Base-by-base conservation (phyloP, 805 yeast species). In the Jamesozyma rosinii region DNA sequence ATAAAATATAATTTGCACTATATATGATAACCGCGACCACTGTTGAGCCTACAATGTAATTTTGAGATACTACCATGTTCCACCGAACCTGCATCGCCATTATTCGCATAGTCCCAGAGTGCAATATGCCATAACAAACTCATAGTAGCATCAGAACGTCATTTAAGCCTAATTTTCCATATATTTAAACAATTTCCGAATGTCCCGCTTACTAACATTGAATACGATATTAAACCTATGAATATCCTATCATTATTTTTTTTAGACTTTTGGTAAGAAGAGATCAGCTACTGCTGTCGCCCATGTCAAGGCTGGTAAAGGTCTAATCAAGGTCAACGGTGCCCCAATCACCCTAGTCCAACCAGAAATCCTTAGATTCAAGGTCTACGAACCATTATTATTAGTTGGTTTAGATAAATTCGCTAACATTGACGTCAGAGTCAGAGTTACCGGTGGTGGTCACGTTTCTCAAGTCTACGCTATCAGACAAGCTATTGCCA, bases 231-330 rank as follows among this genome's bases (percentile, higher is more conserved):
- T 6, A 24, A 5, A 14, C 18, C 18, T 17, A 6, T 33, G 18
- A 5, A 6, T 14, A 5, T 34, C 18, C 14, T 34, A 4, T 8
- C 20, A 4, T 18, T 34, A 4, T 5, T 19, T 34, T 34, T 61
- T 61, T 43, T 72, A 89, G 95, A 92, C 97, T 74, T 92, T 92
- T 77, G 98, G 98, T 77, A 92, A 90, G 81, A 92, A 92, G 90
- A 92, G 84, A 81, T 84, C 95, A 71, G 98, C 98, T 69, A 92
- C 98, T 67, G 98, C 98, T 69, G 98, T 92, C 71, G 98, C 98
- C 76, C 95, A 88, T 77, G 95, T 90, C 66, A 88, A 88, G 80
- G 89, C 92, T 76, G 98, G 98, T 77, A 86, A 83, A 77, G 98
- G 98, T 77, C 84, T 92, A 72, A 83, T 92, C 79, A 92, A 92